These are phyloP conservation scores for Diospyros kaki DNA, from an alignment of 148 eudicot species.

Conservation along the genomic window DNA sequence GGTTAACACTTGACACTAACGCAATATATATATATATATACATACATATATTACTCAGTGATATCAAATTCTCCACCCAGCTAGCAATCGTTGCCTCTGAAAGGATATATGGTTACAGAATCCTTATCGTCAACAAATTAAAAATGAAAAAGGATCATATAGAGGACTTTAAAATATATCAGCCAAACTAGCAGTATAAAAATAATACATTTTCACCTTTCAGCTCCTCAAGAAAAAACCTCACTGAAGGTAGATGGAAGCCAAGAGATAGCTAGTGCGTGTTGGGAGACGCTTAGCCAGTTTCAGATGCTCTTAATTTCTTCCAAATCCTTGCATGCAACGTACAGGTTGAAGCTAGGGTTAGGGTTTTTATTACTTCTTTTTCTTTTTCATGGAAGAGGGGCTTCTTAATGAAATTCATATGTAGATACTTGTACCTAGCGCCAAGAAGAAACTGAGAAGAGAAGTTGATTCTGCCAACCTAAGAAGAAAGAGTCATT, in stretches of 20 bases:
- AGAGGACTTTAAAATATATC: not conserved
- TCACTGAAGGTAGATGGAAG: not conserved
- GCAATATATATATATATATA: slow-evolving; percentile 2
- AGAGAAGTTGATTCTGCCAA: slow-evolving; percentile 79
- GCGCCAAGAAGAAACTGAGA: slow-evolving; percentile 89
- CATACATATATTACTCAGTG: not conserved
- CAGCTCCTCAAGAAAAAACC: slow-evolving; percentile 13
- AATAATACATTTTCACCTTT: slow-evolving; percentile 12
- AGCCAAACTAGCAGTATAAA: slow-evolving; percentile 11
- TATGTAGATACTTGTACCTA: slow-evolving; percentile 12
- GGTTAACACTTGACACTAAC: not conserved
- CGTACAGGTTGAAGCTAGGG: slow-evolving; percentile 24
- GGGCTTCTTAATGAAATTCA: no score
- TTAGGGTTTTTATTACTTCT: slow-evolving; percentile 23
- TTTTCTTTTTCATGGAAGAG: not conserved
- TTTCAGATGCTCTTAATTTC: not conserved
- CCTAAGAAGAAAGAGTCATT: slow-evolving; percentile 66
- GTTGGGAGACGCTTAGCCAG: not conserved
- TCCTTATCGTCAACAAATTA: slow-evolving; percentile 4
- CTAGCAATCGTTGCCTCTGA: slow-evolving; percentile 8
- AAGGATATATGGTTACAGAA: slow-evolving; percentile 4
- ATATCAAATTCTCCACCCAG: slow-evolving; percentile 12
- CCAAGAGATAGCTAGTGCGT: not conserved
- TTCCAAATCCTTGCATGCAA: slow-evolving; percentile 15
- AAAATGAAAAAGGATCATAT: not conserved